Base-by-base conservation (phyloP, 768 basidiomycete genomes). In the Boletus coccyginus region DNA sequence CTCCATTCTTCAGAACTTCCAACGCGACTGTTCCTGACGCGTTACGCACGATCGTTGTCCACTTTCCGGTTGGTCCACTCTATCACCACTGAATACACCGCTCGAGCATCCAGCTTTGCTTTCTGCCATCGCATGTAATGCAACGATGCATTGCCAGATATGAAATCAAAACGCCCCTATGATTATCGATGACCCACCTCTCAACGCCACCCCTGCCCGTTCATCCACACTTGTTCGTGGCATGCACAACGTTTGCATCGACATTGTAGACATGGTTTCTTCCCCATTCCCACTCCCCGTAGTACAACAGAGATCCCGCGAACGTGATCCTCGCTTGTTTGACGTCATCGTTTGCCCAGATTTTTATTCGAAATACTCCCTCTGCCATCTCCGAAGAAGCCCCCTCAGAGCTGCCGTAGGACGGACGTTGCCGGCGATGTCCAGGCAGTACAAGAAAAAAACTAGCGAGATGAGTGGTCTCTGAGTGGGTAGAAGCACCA, bases 401-500 rank as follows among this genome's bases (percentile, higher is more conserved):
- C 27, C 38, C 19, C 29, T 29, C 7, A 42, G 38, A 32, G 35
- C 36, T 40, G 46, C 29, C 19, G 42, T 46, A 40, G 36, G 17
- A 39, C 49, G 24, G 41, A 49, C 46, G 60, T 43, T 50, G 48
- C 29, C 40, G 56, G 46, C 57, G 13, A 53, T 52, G 54, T 50
- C 38, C 51, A 53, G 54, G 60, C 61, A 54, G 58, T 59, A 59
- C 59, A 33, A 59, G 49, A 36, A 51, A 56, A 52, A 58, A 49
- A 44, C 57, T 60, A 54, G 59, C 63, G 68, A 69, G 52, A 67
- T 63, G 60, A 57, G 65, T 61, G 65, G 61, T 33, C 57, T 50
- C 66, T 63, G 59, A 70, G 68, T 66, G 68, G 68, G 39, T 54
- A 64, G 66, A 69, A 68, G 64, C 66, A 56, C 5, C 27, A 39